Base-by-base conservation (phyloP, 371 early-diverging fungal genomes). In the Phascolomyces articulosus region DNA sequence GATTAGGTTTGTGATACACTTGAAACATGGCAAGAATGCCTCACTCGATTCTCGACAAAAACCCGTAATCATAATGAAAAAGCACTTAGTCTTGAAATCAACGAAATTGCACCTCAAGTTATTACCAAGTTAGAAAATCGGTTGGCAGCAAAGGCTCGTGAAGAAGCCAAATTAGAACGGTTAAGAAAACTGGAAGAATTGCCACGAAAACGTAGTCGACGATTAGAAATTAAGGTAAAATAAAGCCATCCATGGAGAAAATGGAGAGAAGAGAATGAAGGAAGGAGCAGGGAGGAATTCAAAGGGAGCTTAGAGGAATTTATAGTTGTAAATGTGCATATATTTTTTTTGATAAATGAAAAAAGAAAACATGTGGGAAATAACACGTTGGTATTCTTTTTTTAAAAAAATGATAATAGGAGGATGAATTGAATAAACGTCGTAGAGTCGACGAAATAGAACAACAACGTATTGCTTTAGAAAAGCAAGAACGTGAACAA, bases 151-250 rank as follows among this genome's bases (percentile, higher is more conserved):
- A 40, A 47, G 20, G 60, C 21, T 40, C 60, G 60, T 23, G 60
- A 59, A 47, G 28, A 59, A 47, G 60, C 60, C 3, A 20, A 41
- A 7, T 28, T 40, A n/a, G 47, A 59, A 29, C 21, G 13, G 20
- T 16, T 24, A 20, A n/a, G 31, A 18, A 13, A n/a, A 29, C 18
- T 59, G 11, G 60, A 59, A 59, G 47, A 16, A 29, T 7, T 59
- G n/a, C 60, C 60, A 28, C 60, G 60, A 6, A 59, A 59, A 26
- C 60, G 60, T 16, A 59, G 60, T 27, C 41, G 60, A n/a, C 47
- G 60, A 27, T 47, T 59, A 40, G 60, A 59, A 59, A 41, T 20
- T 16, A 59, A 59, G 60, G 60, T 59, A 29, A 34, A 2, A 21
- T 7, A 34, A 9, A 34, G 11, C 2, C n/a, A n/a, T n/a, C n/a